Percentiles rank a stretch among this genome's conserved stretches.
Conservation (phyloP, 495 filamentous ascomycete genomes). For the Lepraria neglecta region DNA sequence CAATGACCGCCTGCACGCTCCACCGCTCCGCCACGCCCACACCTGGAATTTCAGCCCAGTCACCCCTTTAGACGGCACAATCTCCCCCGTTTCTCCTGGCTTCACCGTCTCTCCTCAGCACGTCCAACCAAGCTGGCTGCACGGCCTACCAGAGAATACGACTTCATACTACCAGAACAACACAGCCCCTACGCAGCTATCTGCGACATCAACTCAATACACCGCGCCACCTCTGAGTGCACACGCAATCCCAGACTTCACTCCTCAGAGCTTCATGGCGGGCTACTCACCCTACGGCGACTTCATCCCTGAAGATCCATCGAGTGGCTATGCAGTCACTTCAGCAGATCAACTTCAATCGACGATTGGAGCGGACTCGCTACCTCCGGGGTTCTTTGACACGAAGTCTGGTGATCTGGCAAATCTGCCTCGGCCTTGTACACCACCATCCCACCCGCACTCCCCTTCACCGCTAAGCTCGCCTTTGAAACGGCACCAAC, state of each 20-base stretch:
- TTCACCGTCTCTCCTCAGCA: conserved; percentile 3
- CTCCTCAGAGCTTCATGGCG: conserved; percentile 37
- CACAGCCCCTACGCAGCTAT: not conserved
- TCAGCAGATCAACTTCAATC: conserved; percentile 4
- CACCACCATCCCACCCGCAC: conserved; percentile 33
- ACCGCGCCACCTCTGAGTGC: conserved; percentile 8
- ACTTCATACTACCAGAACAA: conserved; percentile 22
- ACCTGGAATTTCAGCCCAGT: conserved; percentile 8
- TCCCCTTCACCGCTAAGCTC: conserved; percentile 18
- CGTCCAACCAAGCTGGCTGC: conserved; percentile 20
- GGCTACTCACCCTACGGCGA: conserved; percentile 23
- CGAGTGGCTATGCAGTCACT: conserved; percentile 15
- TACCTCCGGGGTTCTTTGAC: conserved; percentile 21
- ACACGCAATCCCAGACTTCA: conserved; percentile 9
- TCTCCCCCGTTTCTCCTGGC: conserved; percentile 11
- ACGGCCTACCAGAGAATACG: conserved; percentile 15
- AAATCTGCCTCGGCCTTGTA: not conserved
- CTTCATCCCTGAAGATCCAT: conserved; percentile 20
- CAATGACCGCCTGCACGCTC: not conserved
- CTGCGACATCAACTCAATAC: conserved; percentile 1
- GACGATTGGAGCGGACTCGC: not conserved
- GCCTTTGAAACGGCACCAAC: not conserved
- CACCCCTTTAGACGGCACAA: not conserved
- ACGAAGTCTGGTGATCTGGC: not conserved
- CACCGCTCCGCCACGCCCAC: conserved; percentile 11